Base-by-base conservation (phyloP, 345 rosid genomes). In the Toxicodendron radicans region DNA sequence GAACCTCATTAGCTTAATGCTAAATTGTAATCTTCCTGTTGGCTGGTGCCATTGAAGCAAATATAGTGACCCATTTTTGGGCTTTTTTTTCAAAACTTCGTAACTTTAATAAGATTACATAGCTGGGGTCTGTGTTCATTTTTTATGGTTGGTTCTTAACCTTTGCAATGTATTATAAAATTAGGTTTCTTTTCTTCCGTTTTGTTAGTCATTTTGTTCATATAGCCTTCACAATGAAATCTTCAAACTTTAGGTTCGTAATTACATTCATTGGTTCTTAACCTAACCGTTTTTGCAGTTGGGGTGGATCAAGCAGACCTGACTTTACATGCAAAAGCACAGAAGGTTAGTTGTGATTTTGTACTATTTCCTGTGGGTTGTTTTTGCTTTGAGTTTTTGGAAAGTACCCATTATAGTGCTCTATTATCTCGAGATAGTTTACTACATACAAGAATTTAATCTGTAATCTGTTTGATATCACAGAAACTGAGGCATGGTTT, bases 271-370 rank as follows among this genome's bases (percentile, higher is more conserved):
- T 30, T 7, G 41, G 2, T 70, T 66, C 68, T 46, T 68, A 5
- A 10, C 58, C 30, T 27, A 51, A 71, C 41, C 13, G 5, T 32
- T 33, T 41, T 66, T 80, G 43, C 76, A 87, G 98, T 63, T 96
- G 99, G 97, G 99, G 98, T 60, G 99, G 99, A 80, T 96, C 99
- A 67, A 96, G 99, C 77, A 89, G 99, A 77, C 99, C 99, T 75
- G 99, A 96, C 70, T 96, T 96, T 82, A 87, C 97, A 7, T 96
- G 99, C 85, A 92, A 78, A 83, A 96, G 92, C 84, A 96, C 99
- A 16, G 98, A 91, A 90, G 98, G 99, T 93, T 73, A 63, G 88
- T 64, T n/a, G 1, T 66, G 30, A 45, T 78, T 49, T 9, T n/a
- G 17, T 56, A 41, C 51, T 53, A 65, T 43, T 18, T 64, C 38